Evolutionary conservation across 2,329 filamentous ascomycete genomes (phyloP), one percentile per base, ranked within the genome.

Genomic region (Metarhizium anisopliae): DNA sequence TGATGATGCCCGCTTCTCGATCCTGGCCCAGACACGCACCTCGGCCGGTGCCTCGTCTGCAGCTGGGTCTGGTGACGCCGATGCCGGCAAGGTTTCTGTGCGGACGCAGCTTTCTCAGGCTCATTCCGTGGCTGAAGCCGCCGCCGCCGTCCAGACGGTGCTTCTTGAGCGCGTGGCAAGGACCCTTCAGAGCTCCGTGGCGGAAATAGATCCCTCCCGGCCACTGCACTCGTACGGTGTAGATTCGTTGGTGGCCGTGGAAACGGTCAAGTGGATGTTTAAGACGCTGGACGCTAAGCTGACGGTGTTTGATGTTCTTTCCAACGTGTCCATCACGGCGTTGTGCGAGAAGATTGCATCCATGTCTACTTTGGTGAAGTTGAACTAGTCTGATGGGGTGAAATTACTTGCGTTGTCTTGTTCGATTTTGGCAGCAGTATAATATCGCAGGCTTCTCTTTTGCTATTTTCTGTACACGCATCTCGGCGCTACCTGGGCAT

Each of bases 241-340:
- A 5, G 73, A 75, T 65, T 75, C 72, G n/a, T 70, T 75, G 4
- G 71, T 75, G n/a, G 2, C 73, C 6, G 18, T 45, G n/a, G 42
- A 45, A 25, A 25, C 18, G 16, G 18, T 18, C n/a, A 45, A 45
- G n/a, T 45, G 42, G 42, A 45, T 20, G 62, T 72, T 78, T 59
- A 70, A 78, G 62, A 71, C 74, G 2, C 45, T 47, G 6, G 45
- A 47, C 16, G 45, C 45, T 20, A 47, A 47, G 25, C 6, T 47
- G 45, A 47, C 45, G n/a, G 45, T 47, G 45, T 47, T 47, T 14
- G 45, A 47, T 47, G n/a, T 47, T 47, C 45, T 47, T 6, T 47
- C 45, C 45, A 47, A 47, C n/a, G n/a, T 25, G 45, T 14, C 45
- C 1, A 25, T 47, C 18, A 25, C 16, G 6, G 45, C 18, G 6